These are phyloP conservation scores for Physcomitrellopsis africana DNA, from an alignment of 225 moss, liverwort and hornwort species.

Conservation along the genomic window DNA sequence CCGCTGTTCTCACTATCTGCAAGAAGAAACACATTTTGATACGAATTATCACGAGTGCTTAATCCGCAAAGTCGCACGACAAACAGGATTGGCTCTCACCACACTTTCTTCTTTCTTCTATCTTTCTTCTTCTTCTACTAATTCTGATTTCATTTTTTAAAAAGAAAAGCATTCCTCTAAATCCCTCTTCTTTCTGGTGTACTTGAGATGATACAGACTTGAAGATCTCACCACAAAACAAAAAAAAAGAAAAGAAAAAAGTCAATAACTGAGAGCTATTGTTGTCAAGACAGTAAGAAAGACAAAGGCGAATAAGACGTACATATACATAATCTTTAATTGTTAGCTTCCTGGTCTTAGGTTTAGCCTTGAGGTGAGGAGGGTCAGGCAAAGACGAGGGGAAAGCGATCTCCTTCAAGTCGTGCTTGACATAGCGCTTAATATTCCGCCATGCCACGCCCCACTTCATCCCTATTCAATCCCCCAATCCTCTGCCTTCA, in stretches of 20 bases:
- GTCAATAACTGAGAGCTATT: neutral
- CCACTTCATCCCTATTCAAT: slow-evolving; percentile 68
- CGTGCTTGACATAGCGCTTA: slow-evolving; percentile 77
- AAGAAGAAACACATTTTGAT: neutral
- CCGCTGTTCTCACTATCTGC: slow-evolving; percentile 72
- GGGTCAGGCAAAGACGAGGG: slow-evolving; percentile 93
- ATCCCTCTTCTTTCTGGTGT: neutral
- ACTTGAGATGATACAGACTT: neutral
- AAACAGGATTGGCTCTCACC: neutral
- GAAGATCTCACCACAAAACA: neutral
- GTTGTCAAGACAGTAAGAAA: neutral
- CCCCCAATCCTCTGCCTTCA: neutral
- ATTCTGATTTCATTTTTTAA: neutral
- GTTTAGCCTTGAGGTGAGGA: slow-evolving; percentile 61
- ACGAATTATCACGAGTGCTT: neutral
- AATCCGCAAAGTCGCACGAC: neutral
- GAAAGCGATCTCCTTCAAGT: slow-evolving; percentile 86
- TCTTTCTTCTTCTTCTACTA: neutral
- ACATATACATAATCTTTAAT: slow-evolving; percentile 71
- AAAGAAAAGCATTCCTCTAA: neutral
- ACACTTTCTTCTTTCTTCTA: neutral
- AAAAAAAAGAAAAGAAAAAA: neutral
- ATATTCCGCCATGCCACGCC: slow-evolving; percentile 82
- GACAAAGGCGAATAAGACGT: slow-evolving; percentile 6
- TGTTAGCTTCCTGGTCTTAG: slow-evolving; percentile 62